Percentiles rank a stretch among this genome's conserved stretches.
These are phyloP conservation scores for Backusella tuberculispora DNA, from an alignment of 192 early-diverging fungal genomes.

Conservation along the genomic window DNA sequence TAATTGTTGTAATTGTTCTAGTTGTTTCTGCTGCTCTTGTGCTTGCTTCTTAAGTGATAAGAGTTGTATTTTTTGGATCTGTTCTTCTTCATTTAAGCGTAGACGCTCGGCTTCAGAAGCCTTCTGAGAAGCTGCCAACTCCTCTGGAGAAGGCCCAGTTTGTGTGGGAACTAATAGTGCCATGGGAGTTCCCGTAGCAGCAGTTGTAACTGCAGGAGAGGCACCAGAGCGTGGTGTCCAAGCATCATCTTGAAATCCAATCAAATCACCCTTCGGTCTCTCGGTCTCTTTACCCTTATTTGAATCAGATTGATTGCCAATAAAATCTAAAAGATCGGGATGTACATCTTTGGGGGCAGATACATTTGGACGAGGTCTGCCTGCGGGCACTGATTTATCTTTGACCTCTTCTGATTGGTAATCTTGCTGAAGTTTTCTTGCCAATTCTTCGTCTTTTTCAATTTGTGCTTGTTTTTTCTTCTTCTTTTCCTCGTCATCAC, in stretches of 20 bases:
- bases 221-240: slow-evolving; percentile 50
- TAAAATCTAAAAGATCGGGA: slow-evolving; percentile 50
- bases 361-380: slow-evolving; percentile 21
- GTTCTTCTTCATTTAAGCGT: slow-evolving; percentile 17
- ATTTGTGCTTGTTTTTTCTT: slow-evolving; percentile 59
- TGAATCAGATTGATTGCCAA: slow-evolving; percentile 36
- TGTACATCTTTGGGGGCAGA: slow-evolving; percentile 55
- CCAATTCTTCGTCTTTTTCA: slow-evolving; percentile 78
- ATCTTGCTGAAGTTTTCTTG: slow-evolving; percentile 78
- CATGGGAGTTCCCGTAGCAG: slow-evolving; percentile 24
- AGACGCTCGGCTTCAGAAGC: slow-evolving; percentile 15
- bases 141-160: not conserved
- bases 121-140: slow-evolving; percentile 4
- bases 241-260: slow-evolving; percentile 59
- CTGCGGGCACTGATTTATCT: not conserved
- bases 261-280: slow-evolving; percentile 33
- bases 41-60: slow-evolving; percentile 5
- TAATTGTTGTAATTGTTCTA: slow-evolving; percentile 11
- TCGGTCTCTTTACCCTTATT: slow-evolving; percentile 22
- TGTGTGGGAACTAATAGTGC: slow-evolving; percentile 28
- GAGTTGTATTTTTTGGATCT: slow-evolving; percentile 25
- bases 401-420: slow-evolving; percentile 54
- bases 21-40: slow-evolving; percentile 20
- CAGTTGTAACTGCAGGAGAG: slow-evolving; percentile 21
- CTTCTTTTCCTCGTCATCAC: slow-evolving; percentile 44